A percentile compares a stretch with the other conserved stretches of the same genome.
These are phyloP conservation scores for Biscogniauxia marginata DNA, from an alignment of 2,329 filamentous ascomycete species.

Conservation along the genomic window DNA sequence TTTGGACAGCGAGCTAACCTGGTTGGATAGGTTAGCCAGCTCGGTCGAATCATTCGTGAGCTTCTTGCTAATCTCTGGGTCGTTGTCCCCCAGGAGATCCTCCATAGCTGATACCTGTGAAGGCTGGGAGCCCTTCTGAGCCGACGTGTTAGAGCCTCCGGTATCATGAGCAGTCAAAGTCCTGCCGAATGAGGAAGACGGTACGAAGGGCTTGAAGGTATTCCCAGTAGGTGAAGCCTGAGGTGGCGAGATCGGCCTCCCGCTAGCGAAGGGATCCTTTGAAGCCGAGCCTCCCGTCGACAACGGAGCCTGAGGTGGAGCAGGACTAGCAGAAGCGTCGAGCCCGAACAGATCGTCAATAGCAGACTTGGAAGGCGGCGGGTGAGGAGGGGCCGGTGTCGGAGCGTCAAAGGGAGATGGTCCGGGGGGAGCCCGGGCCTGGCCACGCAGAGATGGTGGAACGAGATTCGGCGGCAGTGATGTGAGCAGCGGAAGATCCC, in stretches of 20 bases:
- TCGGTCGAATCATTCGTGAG: slow-evolving; percentile 87
- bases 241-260: slow-evolving; percentile 54
- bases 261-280: slow-evolving; percentile 62
- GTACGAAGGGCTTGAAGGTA: slow-evolving; percentile 86
- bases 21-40: slow-evolving; percentile 92
- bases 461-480: slow-evolving; percentile 78
- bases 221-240: slow-evolving; percentile 46
- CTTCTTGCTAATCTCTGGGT: slow-evolving; percentile 84
- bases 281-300: slow-evolving; percentile 71
- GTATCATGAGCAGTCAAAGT: slow-evolving; percentile 75
- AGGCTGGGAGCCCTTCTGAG: slow-evolving; percentile 36
- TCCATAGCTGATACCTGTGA: slow-evolving; percentile 57
- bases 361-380: slow-evolving; percentile 67
- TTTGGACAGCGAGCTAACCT: slow-evolving; percentile 84
- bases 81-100: slow-evolving; percentile 86
- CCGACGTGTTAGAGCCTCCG: slow-evolving; percentile 55
- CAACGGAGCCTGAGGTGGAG: slow-evolving; percentile 60
- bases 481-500: slow-evolving; percentile 66
- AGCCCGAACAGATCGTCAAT: slow-evolving; percentile 93
- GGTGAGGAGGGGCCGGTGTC: slow-evolving; percentile 32
- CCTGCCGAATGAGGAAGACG: slow-evolving; percentile 89
- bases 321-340: slow-evolving; percentile 62
- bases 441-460: slow-evolving; percentile 78
- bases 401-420: slow-evolving; percentile 52
- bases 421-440: slow-evolving; percentile 49